Base-by-base conservation (phyloP, 352 stramenopile species). In the Phytophthora litchii region DNA sequence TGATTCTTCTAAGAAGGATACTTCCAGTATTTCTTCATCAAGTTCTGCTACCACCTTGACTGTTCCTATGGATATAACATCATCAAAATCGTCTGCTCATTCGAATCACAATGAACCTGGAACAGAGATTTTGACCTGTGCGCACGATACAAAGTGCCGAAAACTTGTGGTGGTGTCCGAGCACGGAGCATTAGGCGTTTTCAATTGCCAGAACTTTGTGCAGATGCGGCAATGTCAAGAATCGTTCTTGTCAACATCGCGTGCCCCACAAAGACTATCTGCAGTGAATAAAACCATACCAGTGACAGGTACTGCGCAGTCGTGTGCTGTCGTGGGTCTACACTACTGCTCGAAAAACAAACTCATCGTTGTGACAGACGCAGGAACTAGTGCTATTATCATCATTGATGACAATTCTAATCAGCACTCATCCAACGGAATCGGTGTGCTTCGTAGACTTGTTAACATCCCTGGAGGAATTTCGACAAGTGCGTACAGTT, bases 301-400 rank as follows among this genome's bases (percentile, higher is more conserved):
- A 54, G 3, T 38, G 57, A 34, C 35, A 46, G 36, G 14, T 29
- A 47, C 58, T 35, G 62, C 67, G 4, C 44, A 58, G 11, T 72
- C 74, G 0, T 88, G 80, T 38, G 74, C 72, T 25, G 71, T 90
- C 13, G 66, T 81, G 5, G 74, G 78, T 2, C 34, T 92, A 2
- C 80, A 92, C 34, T 92, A 92, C 52, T 89, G 81, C 60, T 90
- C 80, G 0, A 74, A 76, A 7, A 92, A 92, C 62, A 92, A 89
- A 48, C 67, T 92, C 4, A 74, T 92, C 14, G 62, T 92, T 29
- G 59, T 72, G 1, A 71, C 77, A 0, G 76, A 89, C 27, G 55
- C 70, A 3, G 62, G 76, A 14, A 69, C 56, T 0, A 77, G 74
- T 23, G 70, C 76, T 16, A 89, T 91, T 25, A 38, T 80, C 21